Evolutionary conservation across 345 rosid species (phyloP), one percentile per base, ranked within the genome.

Genomic region (Cardiospermum halicacabum): DNA sequence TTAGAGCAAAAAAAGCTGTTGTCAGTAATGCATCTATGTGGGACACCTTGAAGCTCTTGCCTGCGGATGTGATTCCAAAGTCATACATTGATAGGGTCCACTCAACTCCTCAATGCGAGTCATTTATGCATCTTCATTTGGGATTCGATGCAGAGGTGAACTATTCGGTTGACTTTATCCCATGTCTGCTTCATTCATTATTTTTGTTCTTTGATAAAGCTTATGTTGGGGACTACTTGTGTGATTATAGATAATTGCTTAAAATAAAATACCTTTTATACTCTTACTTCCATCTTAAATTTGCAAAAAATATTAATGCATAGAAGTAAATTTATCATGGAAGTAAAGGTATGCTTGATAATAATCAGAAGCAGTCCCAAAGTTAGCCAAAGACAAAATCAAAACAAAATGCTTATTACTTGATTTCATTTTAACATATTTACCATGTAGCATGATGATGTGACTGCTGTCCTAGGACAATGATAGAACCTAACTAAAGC

Each of bases 101-200:
- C 58, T 75, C 54, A 16, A 87, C 89, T 8, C 84, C 77, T 0
- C 91, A 89, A 58, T 92, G 98, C 16, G 98, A 92, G 72, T 92
- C 98, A n/a, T 92, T 89, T 78, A 89, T 92, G 98, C 98, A 92
- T 86, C 96, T 92, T 72, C 98, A 92, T 79, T 77, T 89, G 74
- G 98, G 98, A 58, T 86, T 92, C 59, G 93, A 84, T 69, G 89
- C 89, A 31, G 75, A 83, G 85, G 98, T 89, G 49, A 68, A 62
- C 53, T 49, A 58, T 19, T 25, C 18, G 3, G 53, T 42, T 7
- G 8, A 43, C 49, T 15, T 16, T 43, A 43, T 43, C n/a, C 4
- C 6, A 43, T 43, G 18, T 43, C 48, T 43, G 21, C 15, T 43
- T 43, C 22, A 4, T 24, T 21, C 56, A 25, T 51, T 26, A 31